Conservation (phyloP, 345 rosid species). For the Rhodamnia argentea region DNA sequence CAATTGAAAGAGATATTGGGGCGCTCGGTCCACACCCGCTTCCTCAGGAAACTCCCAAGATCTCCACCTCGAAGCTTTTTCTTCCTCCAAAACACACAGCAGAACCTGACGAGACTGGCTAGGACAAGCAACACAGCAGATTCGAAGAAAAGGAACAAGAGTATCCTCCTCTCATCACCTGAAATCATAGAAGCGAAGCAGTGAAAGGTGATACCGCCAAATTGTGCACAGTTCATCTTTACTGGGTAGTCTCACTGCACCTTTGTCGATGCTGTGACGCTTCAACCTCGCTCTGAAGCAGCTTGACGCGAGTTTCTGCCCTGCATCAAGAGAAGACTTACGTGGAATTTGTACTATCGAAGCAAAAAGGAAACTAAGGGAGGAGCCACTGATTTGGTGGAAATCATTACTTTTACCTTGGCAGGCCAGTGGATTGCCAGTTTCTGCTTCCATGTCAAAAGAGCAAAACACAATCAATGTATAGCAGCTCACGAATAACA, state of each 20-base stretch:
- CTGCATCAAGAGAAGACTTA: slow-evolving; percentile 11
- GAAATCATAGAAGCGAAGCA: neutral
- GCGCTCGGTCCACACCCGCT: slow-evolving; percentile 36
- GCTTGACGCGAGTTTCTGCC: slow-evolving; percentile 46
- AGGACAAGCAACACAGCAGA: slow-evolving; percentile 43
- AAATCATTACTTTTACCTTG: slow-evolving; percentile 30
- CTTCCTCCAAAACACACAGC: slow-evolving; percentile 82
- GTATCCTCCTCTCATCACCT: slow-evolving; percentile 45
- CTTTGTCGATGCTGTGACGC: slow-evolving; percentile 32
- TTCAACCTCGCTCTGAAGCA: slow-evolving; percentile 52
- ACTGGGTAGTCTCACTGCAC: slow-evolving; percentile 9
- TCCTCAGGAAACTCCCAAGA: slow-evolving; percentile 55
- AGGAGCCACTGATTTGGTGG: neutral
- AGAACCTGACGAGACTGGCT: slow-evolving; percentile 55
- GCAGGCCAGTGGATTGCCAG: slow-evolving; percentile 51
- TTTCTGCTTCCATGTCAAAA: slow-evolving; percentile 28
- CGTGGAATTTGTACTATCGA: neutral
- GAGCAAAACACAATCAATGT: neutral
- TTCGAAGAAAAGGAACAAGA: slow-evolving; percentile 60
- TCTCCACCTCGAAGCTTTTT: slow-evolving; percentile 56
- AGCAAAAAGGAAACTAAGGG: neutral
- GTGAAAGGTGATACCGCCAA: neutral
- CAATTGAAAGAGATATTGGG: neutral
- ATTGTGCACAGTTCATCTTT: neutral
- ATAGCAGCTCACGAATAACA: neutral